phyloP scores from a whole-genome alignment of 2,329 filamentous ascomycete species.

The Samsoniella hepiali region DNA sequence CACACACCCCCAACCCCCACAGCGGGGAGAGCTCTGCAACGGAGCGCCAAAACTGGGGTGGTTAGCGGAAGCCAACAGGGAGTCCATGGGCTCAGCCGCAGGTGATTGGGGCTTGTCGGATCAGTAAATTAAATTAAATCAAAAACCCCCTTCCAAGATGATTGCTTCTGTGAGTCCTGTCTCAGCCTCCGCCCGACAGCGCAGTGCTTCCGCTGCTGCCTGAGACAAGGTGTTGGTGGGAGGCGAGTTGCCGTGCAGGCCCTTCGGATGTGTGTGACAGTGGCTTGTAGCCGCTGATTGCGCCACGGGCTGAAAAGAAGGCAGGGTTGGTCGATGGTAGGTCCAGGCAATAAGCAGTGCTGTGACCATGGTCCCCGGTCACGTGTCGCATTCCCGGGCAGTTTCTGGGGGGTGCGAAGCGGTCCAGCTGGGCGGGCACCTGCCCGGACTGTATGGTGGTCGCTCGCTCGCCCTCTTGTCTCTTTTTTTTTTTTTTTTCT shows the following conservation, averaged over 20 bases:
- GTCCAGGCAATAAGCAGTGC: not conserved
- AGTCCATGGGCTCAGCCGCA: not conserved
- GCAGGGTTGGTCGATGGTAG: too few species aligned
- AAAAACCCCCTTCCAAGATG: not conserved
- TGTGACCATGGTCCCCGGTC: not conserved
- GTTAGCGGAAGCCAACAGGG: not conserved
- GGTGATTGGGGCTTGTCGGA: not conserved
- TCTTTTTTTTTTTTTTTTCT: not conserved
- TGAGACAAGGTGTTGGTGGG: not conserved
- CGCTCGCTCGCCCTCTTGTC: not conserved
- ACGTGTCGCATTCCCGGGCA: not conserved
- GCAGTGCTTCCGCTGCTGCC: conserved; percentile 2
- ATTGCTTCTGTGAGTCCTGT: not conserved
- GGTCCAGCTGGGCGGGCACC: not conserved
- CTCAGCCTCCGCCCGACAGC: conserved; percentile 1
- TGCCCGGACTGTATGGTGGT: not conserved
- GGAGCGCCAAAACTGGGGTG: not conserved
- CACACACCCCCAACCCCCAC: conserved; percentile 1
- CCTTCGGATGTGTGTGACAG: not conserved
- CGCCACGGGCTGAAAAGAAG: not conserved
- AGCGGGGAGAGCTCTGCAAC: not conserved
- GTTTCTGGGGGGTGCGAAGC: not conserved
- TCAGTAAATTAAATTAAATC: not conserved
- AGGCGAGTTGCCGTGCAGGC: not conserved
- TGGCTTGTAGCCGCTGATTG: conserved; percentile 2